Percentiles rank a stretch among this genome's conserved stretches.
Evolutionary conservation across 306 rosid species (phyloP).

Genomic region (Quercus variabilis): DNA sequence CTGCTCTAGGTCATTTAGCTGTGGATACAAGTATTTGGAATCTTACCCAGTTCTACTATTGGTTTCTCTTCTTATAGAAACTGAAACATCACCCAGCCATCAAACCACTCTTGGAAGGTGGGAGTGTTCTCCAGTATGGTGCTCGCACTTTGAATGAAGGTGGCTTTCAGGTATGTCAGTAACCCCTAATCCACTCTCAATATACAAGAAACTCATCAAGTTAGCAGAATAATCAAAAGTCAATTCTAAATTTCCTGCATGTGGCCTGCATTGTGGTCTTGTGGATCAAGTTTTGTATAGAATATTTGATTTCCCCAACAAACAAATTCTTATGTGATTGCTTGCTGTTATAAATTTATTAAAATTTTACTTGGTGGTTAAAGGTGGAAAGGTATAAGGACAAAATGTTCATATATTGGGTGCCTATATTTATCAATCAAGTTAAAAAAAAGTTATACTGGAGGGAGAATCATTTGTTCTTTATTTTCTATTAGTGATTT

Average conservation of each 20-base stretch:
- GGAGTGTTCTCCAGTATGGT: conserved; percentile 86
- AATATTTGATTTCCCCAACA: conserved; percentile 1
- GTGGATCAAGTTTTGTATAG: neutral
- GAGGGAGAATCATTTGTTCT: conserved; percentile 2
- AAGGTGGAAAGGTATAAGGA: conserved; percentile 15
- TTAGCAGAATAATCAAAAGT: conserved; percentile 4
- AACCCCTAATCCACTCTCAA: conserved; percentile 2
- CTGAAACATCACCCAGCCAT: conserved; percentile 88
- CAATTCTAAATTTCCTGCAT: conserved; percentile 3
- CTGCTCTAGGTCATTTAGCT: conserved; percentile 2
- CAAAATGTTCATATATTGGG: neutral
- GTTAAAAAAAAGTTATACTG: conserved; percentile 7
- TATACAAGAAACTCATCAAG: conserved; percentile 1
- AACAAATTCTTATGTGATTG: conserved; percentile 9
- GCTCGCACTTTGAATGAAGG: conserved; percentile 98
- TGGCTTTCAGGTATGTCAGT: conserved; percentile 78
- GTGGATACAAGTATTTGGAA: neutral
- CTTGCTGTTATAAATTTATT: conserved; percentile 14
- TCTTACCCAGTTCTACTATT: conserved; percentile 11
- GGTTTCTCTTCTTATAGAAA: conserved; percentile 45
- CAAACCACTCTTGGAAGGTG: conserved; percentile 73
- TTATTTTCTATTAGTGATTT: neutral
- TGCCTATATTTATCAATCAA: neutral
- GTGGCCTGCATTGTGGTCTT: conserved; percentile 8
- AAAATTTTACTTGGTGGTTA: conserved; percentile 2